Conservation (phyloP, 164 flowering plant species). For the Cinnamomum micranthum region DNA sequence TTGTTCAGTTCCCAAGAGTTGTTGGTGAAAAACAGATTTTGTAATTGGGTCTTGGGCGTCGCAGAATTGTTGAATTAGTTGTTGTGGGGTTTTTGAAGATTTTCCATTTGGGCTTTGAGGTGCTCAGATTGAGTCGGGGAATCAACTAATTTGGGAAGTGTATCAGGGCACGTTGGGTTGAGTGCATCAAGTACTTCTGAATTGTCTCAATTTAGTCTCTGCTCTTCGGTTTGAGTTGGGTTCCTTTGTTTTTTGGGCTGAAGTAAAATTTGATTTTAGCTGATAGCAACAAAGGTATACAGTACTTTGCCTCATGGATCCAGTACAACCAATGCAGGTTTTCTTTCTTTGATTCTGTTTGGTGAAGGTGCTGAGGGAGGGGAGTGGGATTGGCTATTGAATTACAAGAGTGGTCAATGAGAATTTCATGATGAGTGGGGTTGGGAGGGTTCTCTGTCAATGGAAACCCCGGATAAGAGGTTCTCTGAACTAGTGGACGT, state of each 20-base stretch:
- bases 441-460: conserved; percentile 37
- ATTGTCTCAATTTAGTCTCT: too few species aligned
- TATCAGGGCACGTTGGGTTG: too few species aligned
- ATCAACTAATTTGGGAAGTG: too few species aligned
- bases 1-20: background rate
- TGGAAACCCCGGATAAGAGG: conserved; percentile 58
- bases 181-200: too few species aligned
- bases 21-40: background rate
- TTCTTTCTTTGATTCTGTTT: background rate
- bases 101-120: background rate
- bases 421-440: conserved; percentile 51
- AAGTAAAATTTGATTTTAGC: too few species aligned
- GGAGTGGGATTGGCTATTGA: background rate
- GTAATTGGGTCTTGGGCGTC: background rate
- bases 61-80: background rate
- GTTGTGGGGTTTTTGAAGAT: background rate
- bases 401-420: conserved; percentile 39
- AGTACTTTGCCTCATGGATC: too few species aligned
- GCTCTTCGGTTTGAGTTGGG: too few species aligned
- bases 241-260: too few species aligned
- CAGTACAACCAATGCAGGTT: too few species aligned
- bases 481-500: conserved; percentile 47
- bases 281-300: too few species aligned
- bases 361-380: background rate
- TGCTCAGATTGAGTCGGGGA: background rate